These are phyloP conservation scores for Vachellia collinsii DNA, from an alignment of 306 rosid genomes.

Conservation along the genomic window DNA sequence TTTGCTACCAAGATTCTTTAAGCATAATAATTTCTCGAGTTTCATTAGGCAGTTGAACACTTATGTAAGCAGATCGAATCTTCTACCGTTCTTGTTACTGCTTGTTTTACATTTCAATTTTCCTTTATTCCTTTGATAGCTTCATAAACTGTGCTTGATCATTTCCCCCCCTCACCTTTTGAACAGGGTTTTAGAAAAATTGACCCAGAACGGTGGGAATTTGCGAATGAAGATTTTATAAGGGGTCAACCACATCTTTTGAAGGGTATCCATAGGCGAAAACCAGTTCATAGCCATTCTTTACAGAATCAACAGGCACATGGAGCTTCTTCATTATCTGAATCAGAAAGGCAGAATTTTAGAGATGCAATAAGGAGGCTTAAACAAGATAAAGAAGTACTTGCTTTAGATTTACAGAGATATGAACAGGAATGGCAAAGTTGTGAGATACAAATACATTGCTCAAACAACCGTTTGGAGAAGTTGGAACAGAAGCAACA, in stretches of 20 bases:
- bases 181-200: slow-evolving; percentile 81
- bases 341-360: slow-evolving; percentile 69
- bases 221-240: slow-evolving; percentile 83
- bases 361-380: slow-evolving; percentile 70
- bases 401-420: slow-evolving; percentile 56
- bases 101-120: slow-evolving; percentile 18
- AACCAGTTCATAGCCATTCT: slow-evolving; percentile 98
- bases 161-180: background rate
- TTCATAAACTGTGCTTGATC: slow-evolving; percentile 30
- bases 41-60: slow-evolving; percentile 96
- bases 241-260: slow-evolving; percentile 82
- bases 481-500: slow-evolving; percentile 61
- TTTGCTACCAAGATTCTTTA: slow-evolving; percentile 82
- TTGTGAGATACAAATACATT: slow-evolving; percentile 55
- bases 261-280: slow-evolving; percentile 87
- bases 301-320: slow-evolving; percentile 72
- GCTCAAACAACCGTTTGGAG: slow-evolving; percentile 59
- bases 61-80: slow-evolving; percentile 64
- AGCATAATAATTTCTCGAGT: slow-evolving; percentile 97
- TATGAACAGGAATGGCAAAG: slow-evolving; percentile 61
- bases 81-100: slow-evolving; percentile 5
- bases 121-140: slow-evolving; percentile 22
- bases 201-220: slow-evolving; percentile 99
- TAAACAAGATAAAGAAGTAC: slow-evolving; percentile 61
- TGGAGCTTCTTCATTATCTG: slow-evolving; percentile 46